Conservation (phyloP, 1,284 basidiomycete genomes). For the Irpex lacteus region DNA sequence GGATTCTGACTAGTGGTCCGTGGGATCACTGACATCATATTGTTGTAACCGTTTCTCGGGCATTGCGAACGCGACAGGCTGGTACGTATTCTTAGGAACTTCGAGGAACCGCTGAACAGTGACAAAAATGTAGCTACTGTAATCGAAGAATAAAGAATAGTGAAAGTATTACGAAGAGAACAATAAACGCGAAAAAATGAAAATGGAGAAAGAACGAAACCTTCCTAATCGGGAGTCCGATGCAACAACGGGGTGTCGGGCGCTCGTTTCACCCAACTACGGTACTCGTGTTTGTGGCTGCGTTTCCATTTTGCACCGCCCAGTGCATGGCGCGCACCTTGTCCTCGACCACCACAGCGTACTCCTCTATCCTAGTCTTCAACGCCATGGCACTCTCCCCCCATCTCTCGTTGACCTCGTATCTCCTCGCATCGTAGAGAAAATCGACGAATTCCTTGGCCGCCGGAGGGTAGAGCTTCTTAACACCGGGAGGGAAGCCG, state of each 20-base stretch:
- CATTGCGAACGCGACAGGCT: too few species aligned
- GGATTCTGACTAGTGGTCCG: too few species aligned
- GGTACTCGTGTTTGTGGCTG: not conserved
- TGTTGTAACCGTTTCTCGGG: too few species aligned
- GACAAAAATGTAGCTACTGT: not conserved
- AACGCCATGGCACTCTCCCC: not conserved
- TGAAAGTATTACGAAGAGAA: not conserved
- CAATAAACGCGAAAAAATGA: not conserved
- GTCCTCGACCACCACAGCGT: not conserved
- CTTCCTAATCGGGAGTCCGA: constrained; percentile 1
- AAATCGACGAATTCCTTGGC: not conserved
- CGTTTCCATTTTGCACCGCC: not conserved
- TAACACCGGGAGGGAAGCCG: not conserved
- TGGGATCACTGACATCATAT: too few species aligned
- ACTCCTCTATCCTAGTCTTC: not conserved
- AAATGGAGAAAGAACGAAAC: not conserved
- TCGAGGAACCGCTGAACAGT: too few species aligned
- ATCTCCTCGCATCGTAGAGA: not conserved
- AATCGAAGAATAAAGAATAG: too few species aligned
- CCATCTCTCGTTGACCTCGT: constrained; percentile 3
- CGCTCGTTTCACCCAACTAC: not conserved
- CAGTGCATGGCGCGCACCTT: not conserved
- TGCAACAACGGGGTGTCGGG: not conserved
- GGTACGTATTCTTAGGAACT: too few species aligned
- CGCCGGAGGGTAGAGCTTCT: not conserved